These are phyloP conservation scores for Talaromyces marneffei DNA, from an alignment of 2,329 filamentous ascomycete genomes.

Conservation along the genomic window DNA sequence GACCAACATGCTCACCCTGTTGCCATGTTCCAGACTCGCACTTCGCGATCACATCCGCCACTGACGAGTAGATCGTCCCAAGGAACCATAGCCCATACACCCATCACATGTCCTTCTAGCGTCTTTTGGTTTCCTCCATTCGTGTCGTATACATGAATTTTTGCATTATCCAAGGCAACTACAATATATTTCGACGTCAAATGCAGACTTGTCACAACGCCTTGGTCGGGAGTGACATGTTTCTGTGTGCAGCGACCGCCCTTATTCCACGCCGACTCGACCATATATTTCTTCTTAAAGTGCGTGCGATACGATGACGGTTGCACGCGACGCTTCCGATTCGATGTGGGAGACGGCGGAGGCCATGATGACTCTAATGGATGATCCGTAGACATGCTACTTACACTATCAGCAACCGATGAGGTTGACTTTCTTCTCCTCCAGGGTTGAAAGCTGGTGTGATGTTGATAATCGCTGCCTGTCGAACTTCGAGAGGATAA, in stretches of 20 bases:
- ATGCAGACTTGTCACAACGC: conserved; percentile 92
- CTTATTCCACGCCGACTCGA: conserved; percentile 93
- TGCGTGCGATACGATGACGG: conserved; percentile 87
- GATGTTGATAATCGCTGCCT: conserved; percentile 10
- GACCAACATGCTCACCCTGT: conserved; percentile 61
- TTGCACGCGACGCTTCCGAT: conserved; percentile 50
- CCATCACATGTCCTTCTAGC: conserved; percentile 94
- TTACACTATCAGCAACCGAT: conserved; percentile 42
- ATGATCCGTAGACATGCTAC: conserved; percentile 39
- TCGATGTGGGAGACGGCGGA: conserved; percentile 20
- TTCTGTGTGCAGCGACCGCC: conserved; percentile 77
- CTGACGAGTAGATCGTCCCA: conserved; percentile 94
- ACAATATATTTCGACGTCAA: conserved; percentile 95
- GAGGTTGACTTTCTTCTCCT: conserved; percentile 26
- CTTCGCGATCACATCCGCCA: conserved; percentile 92
- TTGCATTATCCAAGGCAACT: conserved; percentile 93
- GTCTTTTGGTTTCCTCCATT: conserved; percentile 83
- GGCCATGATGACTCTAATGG: conserved; percentile 29
- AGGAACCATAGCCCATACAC: conserved; percentile 98
- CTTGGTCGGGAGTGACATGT: conserved; percentile 92
- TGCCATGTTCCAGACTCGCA: conserved; percentile 92
- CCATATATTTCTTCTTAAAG: conserved; percentile 95
- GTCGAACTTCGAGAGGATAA: conserved; percentile 19
- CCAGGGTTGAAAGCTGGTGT: conserved; percentile 15
- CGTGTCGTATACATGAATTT: conserved; percentile 96